Base-by-base conservation (phyloP, 441 rosid genomes). In the Daphne laureola region DNA sequence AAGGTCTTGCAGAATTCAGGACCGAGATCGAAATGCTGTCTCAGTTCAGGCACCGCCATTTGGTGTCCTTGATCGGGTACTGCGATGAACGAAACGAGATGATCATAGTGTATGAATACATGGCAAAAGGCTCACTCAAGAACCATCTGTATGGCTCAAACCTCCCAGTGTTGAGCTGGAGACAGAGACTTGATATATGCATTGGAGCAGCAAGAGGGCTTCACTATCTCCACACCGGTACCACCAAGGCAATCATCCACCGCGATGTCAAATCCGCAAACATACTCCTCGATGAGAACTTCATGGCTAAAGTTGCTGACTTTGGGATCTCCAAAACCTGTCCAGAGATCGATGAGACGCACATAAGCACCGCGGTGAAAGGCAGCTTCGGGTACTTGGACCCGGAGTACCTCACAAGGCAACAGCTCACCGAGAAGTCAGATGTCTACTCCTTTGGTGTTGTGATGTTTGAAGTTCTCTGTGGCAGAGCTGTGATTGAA, bases 401-500 rank as follows among this genome's bases (percentile, higher is more conserved):
- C 68, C 97, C 95, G 0, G 95, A 90, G 74, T 90, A 90, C 64
- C 66, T 84, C 56, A 75, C 80, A 0, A 81, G 84, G 56, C 95
- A 82, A 55, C 90, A 84, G 8, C 62, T 90, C 53, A 84, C 87
- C 0, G 86, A 86, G 55, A 90, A 84, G 67, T 86, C 97, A 0
- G 95, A 86, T 71, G 85, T 90, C 38, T 90, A 90, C 74, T 87
- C 98, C 6, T 90, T 90, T 18, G 98, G 98, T 46, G 98, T 90
- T 12, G 94, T 90, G 44, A 78, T 90, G 81, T 74, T 84, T 12
- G 98, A 90, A 65, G 72, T 85, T 16, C 59, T 90, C 5, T 78
- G 83, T 0, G 94, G 91, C 6, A 75, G 98, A 64, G 78, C 96
- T 1, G 94, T 81, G 0, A 83, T 90, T 14, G 82, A 90, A 55